Evolutionary conservation across 495 filamentous ascomycete species (phyloP).

Genomic region (Xylaria cubensis): DNA sequence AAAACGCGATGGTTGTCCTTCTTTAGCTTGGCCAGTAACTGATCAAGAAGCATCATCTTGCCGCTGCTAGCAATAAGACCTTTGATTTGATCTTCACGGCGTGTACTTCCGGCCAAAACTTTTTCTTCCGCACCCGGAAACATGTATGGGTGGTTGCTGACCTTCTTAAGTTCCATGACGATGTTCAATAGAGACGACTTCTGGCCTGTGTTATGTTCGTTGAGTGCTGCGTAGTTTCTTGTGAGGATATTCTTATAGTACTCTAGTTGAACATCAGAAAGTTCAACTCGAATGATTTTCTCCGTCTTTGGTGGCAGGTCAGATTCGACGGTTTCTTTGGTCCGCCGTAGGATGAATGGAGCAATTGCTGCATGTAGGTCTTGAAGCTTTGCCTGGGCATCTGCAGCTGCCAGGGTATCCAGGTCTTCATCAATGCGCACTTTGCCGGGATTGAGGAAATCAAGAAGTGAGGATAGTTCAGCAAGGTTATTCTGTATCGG

Average conservation of each 20-base stretch:
- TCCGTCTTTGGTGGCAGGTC: conserved; percentile 96
- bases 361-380: conserved; percentile 78
- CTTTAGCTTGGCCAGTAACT: conserved; percentile 87
- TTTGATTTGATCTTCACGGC: conserved; percentile 87
- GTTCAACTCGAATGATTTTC: conserved; percentile 96
- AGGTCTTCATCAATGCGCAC: conserved; percentile 88
- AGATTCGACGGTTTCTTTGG: conserved; percentile 95
- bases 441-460: conserved; percentile 92
- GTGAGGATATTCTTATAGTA: conserved; percentile 99
- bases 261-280: conserved; percentile 93
- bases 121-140: conserved; percentile 91
- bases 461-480: conserved; percentile 88
- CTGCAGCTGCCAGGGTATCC: conserved; percentile 59
- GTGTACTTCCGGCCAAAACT: conserved; percentile 74
- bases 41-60: conserved; percentile 99
- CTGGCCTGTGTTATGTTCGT: conserved; percentile 82
- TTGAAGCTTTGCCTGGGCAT: conserved; percentile 55
- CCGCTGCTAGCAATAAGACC: conserved; percentile 94
- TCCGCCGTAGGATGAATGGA: conserved; percentile 93
- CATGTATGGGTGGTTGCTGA: conserved; percentile 98
- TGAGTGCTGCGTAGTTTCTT: conserved; percentile 92
- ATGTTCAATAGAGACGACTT: conserved; percentile 98
- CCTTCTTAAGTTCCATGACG: conserved; percentile 99
- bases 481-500: conserved; percentile 96
- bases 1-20: conserved; percentile 92